Conservation (phyloP, 257 asterid genomes). For the Jacaranda copaia region DNA sequence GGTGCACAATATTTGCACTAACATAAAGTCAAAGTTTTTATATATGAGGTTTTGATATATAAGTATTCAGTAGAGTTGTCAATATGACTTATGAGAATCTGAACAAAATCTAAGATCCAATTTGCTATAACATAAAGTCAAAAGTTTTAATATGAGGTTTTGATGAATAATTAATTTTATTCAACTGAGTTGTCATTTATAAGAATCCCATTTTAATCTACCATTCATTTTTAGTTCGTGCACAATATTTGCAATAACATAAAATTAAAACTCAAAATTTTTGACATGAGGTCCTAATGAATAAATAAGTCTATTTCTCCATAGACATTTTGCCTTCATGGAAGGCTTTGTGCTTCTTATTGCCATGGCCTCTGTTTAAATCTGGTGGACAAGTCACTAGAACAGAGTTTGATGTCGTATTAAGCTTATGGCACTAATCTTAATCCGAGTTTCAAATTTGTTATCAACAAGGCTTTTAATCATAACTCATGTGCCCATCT, state of each 20-base stretch:
- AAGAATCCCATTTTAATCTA: too few species aligned
- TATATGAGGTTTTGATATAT: neutral
- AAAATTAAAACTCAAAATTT: too few species aligned
- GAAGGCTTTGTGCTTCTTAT: neutral
- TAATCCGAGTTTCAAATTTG: neutral
- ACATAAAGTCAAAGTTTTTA: neutral
- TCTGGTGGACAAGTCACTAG: neutral
- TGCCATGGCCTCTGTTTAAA: too few species aligned
- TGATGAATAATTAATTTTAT: too few species aligned
- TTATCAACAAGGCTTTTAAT: neutral
- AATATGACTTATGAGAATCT: neutral
- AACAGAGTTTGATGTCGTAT: neutral
- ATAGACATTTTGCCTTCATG: neutral
- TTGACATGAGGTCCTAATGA: too few species aligned
- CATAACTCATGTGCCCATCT: neutral
- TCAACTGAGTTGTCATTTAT: neutral
- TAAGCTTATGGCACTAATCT: constrained; percentile 2
- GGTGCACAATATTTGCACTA: neutral
- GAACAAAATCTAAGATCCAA: too few species aligned
- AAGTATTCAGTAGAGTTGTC: too few species aligned
- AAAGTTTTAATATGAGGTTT: too few species aligned
- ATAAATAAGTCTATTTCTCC: too few species aligned
- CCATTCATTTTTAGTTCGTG: too few species aligned
- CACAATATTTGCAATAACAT: too few species aligned
- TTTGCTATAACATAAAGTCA: too few species aligned